Base-by-base conservation (phyloP, 2,329 filamentous ascomycete species). In the Chaetomium globosum region DNA sequence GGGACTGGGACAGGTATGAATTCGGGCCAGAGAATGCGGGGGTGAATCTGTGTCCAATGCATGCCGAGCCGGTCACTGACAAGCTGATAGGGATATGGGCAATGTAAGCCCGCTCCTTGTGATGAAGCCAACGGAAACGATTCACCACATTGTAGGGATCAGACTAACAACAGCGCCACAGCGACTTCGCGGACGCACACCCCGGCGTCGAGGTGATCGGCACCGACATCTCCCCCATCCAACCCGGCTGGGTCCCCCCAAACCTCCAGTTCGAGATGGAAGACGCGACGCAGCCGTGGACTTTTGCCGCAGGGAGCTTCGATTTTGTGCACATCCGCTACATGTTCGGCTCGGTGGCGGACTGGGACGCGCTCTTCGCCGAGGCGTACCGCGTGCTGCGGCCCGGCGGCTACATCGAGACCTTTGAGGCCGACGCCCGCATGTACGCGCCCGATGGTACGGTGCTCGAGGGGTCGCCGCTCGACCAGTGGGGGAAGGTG, bases 261-360 rank as follows among this genome's bases (percentile, higher is more conserved):
- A 88, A 88, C 68, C 81, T 86, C 46, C 80, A 82, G 67, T 88
- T 87, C 67, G 79, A 86, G 64, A 80, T 87, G 55, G 86, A 88
- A 71, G 85, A 88, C 70, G 80, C 83, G 23, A 83, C 83, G 70
- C 77, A 69, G 5, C 70, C 72, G 0, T 78, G 75, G 75, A 85
- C 74, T 76, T 83, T 74, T 13, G 76, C 78, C 4, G 71, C 76
- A 1, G 73, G 82, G 58, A 74, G 79, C 55, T 85, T 85, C 71
- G 84, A 87, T 73, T 84, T 81, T 69, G 82, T 88, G 65, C 85
- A 87, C 72, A 81, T 81, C 4, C 80, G 82, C 12, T 61, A 58
- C 49, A 43, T 70, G 19, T 66, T 66, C 48, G 68, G 68, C 13
- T 51, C 59, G 3, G 59, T 70, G 4, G 10, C 26, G 4, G 68